These are phyloP conservation scores for Oehlia diaphana DNA, from an alignment of 192 early-diverging fungal genomes.

Conservation along the genomic window DNA sequence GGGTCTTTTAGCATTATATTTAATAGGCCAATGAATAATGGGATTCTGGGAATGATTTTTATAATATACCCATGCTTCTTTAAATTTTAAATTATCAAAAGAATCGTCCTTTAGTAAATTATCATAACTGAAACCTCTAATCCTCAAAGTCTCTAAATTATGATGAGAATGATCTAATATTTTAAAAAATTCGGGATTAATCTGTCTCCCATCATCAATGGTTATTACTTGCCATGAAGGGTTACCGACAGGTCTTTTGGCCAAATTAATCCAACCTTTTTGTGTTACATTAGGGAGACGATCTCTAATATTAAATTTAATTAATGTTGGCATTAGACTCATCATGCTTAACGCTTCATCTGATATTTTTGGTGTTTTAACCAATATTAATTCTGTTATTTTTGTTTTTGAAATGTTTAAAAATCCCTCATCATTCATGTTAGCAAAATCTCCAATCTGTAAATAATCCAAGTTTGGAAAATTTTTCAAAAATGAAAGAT, in stretches of 20 bases:
- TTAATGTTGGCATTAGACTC: constrained; percentile 9
- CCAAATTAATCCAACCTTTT: constrained; percentile 21
- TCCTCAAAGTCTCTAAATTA: not conserved
- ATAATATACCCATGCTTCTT: constrained; percentile 6
- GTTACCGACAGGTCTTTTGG: not conserved
- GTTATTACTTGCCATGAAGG: constrained; percentile 11
- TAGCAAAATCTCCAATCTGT: constrained; percentile 5
- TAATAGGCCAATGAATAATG: constrained; percentile 11
- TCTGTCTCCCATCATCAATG: constrained; percentile 21
- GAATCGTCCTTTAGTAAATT: not conserved
- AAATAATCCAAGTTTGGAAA: constrained; percentile 19
- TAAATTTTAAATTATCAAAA: constrained; percentile 18
- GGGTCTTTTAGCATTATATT: not conserved
- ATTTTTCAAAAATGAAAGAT: constrained; percentile 16
- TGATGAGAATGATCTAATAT: constrained; percentile 13
- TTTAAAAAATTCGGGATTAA: constrained; percentile 24
- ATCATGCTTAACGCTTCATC: constrained; percentile 14
- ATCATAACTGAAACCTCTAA: constrained; percentile 8
- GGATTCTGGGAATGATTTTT: not conserved
- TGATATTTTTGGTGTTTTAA: not conserved
- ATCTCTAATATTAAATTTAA: constrained; percentile 6
- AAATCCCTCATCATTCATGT: constrained; percentile 5
- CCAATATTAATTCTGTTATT: not conserved
- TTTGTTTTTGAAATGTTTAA: not conserved
- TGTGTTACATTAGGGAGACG: constrained; percentile 16